Conservation (phyloP, 2,329 filamentous ascomycete genomes). For the Thielaviopsis euricoi region DNA sequence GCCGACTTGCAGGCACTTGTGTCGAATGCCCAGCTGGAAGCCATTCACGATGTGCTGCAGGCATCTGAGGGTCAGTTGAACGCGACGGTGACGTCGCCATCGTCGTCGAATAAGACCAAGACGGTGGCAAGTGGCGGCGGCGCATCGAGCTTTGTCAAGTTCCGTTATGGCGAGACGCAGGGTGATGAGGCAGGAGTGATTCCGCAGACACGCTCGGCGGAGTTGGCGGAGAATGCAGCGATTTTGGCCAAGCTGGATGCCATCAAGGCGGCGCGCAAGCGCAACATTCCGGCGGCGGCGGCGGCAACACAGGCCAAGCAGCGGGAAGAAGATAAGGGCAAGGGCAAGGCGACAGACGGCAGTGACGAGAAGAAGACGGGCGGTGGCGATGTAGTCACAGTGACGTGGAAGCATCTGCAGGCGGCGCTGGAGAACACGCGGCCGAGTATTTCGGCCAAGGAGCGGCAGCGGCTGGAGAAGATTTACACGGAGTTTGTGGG, state of each 20-base stretch:
- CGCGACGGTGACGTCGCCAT: constrained; percentile 17
- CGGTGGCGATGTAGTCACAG: constrained; percentile 47
- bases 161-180: constrained; percentile 52
- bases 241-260: constrained; percentile 70
- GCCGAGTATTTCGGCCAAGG: constrained; percentile 65
- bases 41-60: constrained; percentile 81
- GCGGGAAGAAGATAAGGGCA: constrained; percentile 15
- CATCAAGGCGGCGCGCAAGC: constrained; percentile 53
- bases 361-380: not conserved
- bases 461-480: constrained; percentile 53
- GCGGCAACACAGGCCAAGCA: constrained; percentile 12
- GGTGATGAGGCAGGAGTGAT: constrained; percentile 21
- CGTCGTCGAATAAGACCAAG: constrained; percentile 12
- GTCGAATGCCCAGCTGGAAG: constrained; percentile 92
- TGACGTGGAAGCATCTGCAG: constrained; percentile 69
- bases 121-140: constrained; percentile 16
- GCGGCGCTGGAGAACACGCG: constrained; percentile 62
- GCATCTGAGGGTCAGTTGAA: constrained; percentile 27
- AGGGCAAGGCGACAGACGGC: constrained; percentile 18
- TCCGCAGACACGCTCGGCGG: constrained; percentile 33
- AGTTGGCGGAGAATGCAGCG: constrained; percentile 58
- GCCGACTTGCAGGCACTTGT: constrained; percentile 89
- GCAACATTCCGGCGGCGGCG: not conserved
- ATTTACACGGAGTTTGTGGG: constrained; percentile 92
- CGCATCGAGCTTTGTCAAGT: constrained; percentile 54